Base-by-base conservation (phyloP, 192 early-diverging fungal species). In the Podila horticola region DNA sequence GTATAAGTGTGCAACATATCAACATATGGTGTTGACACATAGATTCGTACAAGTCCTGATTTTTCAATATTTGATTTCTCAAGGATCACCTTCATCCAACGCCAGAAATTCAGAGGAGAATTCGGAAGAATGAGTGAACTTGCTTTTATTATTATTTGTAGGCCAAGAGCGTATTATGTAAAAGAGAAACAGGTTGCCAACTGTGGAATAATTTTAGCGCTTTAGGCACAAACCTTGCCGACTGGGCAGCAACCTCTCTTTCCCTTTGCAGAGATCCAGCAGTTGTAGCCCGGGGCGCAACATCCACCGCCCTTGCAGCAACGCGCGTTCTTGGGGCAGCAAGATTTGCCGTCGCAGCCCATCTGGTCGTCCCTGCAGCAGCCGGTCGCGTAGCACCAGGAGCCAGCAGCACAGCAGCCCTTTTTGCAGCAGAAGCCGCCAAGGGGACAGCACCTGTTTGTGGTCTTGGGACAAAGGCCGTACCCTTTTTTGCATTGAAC, bases 221-320 rank as follows among this genome's bases (percentile, higher is more conserved):
- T 7, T 59, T 59, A 59, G 9, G 29, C 58, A 28, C 58, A 59
- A 29, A 13, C 17, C 26, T 29, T 59, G 58, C 58, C 58, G 13
- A 59, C 12, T 22, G 58, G 58, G 8, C 58, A 59, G 29, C 58
- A 59, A 12, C 58, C 58, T 28, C 26, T 59, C 58, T 31, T 59
- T n/a, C 58, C 58, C 19, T 59, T 59, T 22, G 19, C n/a, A n/a
- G 58, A 4, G 58, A 59, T 59, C 58, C 58, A 59, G 58, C 58
- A 59, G 5, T 59, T 20, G 22, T 59, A 28, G 9, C 29, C 29
- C 26, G 13, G 12, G 58, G 5, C 29, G 29, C 58, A 59, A 15
- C 58, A 59, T 59, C 58, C 58, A 28, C 58, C 58, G 5, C 58
- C 58, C 58, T 31, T 59, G 58, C 58, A 58, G 58, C 58, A 58